Evolutionary conservation across 345 rosid species (phyloP), one percentile per base, ranked within the genome.

Genomic region (Firmiana major): DNA sequence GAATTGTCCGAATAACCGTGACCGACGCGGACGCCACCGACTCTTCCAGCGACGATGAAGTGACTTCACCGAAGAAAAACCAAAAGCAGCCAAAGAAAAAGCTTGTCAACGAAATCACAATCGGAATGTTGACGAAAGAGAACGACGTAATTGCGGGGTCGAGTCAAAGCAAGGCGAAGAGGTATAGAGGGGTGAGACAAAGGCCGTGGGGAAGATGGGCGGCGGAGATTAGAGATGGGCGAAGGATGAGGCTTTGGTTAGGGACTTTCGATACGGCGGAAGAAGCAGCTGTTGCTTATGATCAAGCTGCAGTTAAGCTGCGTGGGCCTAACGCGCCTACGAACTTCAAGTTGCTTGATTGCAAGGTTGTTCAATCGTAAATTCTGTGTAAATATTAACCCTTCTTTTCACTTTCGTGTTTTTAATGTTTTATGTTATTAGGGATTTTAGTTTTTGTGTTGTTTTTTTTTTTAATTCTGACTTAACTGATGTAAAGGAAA

Each of bases 181-280:
- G 55, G 75, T 84, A 81, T 65, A 72, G 81, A 58, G 87, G 87
- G 45, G 87, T 84, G 48, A 71, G 87, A 66, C 78, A 31, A 63
- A 80, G 87, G 81, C 84, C 84, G 38, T 84, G 85, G 87, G 87
- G 87, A 74, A 57, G 77, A 65, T 84, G 87, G 87, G 85, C 76
- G 40, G 87, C 87, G 22, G 87, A 84, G 78, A 81, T 84, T 49
- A 81, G 87, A 78, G 83, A 79, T 13, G 80, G 83, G 67, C 15
- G 10, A 6, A 10, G 79, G 65, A 49, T 64, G 36, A 66, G 87
- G 63, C 58, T 77, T 65, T 81, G 85, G 83, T 76, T 84, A 59
- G 87, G 87, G 40, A 81, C 87, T n/a, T 84, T 66, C 75, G 57
- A 68, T 77, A 84, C 87, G 19, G 85, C 87, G 19, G 84, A 84